Base-by-base conservation (phyloP, 2,329 filamentous ascomycete genomes). In the Aspergillus alliaceus region DNA sequence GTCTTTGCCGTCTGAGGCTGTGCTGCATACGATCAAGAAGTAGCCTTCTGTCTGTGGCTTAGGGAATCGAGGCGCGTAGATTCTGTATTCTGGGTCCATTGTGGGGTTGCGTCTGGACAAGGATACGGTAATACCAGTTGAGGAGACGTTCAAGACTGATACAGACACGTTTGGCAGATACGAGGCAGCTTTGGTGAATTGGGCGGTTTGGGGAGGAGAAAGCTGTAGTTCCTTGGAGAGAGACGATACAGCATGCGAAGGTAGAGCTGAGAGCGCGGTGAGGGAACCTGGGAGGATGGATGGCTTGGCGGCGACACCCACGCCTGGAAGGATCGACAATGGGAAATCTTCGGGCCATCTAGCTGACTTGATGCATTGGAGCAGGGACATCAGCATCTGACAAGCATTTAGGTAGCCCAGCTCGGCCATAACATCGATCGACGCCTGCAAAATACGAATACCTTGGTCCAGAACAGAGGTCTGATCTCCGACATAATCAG, bases 401-500 rank as follows among this genome's bases (percentile, higher is more conserved):
- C 88, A 91, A 56, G 89, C 92, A 20, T 88, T 89, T 5, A 92
- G 78, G 69, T 90, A 87, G 11, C 91, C 90, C n/a, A 96, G 77
- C 73, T 99, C 96, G 0, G 93, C 90, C 57, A 98, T 83, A 9
- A 97, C 89, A 71, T 99, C 96, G 67, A 99, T 93, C 6, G 89
- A 90, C 1, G 95, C 96, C 74, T 99, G 95, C 32, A 97, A 88
- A 72, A 99, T 95, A 84, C 95, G 95, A 58, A 99, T 95, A 6
- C 91, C 90, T 73, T 99, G 95, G 73, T 99, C 95, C 1, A 99
- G 83, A 3, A 99, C 95, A 53, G 82, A 85, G 55, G 82, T 88
- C 75, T 96, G 90, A 74, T 99, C 95, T 66, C 95, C 95, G 2
- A 99, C 92, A 70, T 99, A 99, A 81, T 99, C 95, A 0, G 90